Evolutionary conservation across 139 green algal genomes (phyloP).

Genomic region (Haematococcus lacustris): DNA sequence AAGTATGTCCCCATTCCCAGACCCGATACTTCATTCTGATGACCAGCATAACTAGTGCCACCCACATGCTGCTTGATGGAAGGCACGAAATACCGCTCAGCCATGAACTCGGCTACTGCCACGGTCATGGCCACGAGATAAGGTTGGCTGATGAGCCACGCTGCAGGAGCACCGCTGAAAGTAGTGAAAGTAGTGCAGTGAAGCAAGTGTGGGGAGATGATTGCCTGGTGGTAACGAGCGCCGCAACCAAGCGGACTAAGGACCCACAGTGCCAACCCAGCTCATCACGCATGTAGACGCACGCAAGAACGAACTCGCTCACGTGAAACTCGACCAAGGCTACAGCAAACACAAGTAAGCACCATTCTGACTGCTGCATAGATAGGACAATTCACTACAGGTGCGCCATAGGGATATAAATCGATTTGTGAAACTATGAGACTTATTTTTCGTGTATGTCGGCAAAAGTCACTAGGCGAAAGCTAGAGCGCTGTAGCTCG

Average conservation of each 20-base stretch:
- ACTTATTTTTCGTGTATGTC: too few species aligned
- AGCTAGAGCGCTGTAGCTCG: too few species aligned
- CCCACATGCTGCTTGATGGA: background rate
- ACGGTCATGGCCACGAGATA: constrained; percentile 25
- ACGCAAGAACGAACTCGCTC: constrained; percentile 56
- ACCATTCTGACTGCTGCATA: too few species aligned
- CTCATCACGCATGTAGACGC: constrained; percentile 40
- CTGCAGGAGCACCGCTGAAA: constrained; percentile 1
- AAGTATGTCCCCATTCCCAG: too few species aligned
- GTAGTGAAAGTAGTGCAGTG: background rate
- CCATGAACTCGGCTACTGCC: constrained; percentile 13
- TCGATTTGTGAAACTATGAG: too few species aligned
- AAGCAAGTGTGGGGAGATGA: too few species aligned
- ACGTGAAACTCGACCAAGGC: constrained; percentile 55
- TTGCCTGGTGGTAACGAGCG: too few species aligned
- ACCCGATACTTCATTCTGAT: too few species aligned
- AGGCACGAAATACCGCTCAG: constrained; percentile 12
- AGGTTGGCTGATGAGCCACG: constrained; percentile 23
- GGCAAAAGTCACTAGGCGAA: too few species aligned
- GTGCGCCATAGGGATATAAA: too few species aligned
- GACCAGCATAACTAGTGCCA: too few species aligned
- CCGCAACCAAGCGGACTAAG: background rate
- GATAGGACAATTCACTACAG: too few species aligned
- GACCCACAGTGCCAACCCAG: constrained; percentile 49
- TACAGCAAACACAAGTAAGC: background rate